Base-by-base conservation (phyloP, 495 filamentous ascomycete genomes). In the Aspergillus nanangensis region DNA sequence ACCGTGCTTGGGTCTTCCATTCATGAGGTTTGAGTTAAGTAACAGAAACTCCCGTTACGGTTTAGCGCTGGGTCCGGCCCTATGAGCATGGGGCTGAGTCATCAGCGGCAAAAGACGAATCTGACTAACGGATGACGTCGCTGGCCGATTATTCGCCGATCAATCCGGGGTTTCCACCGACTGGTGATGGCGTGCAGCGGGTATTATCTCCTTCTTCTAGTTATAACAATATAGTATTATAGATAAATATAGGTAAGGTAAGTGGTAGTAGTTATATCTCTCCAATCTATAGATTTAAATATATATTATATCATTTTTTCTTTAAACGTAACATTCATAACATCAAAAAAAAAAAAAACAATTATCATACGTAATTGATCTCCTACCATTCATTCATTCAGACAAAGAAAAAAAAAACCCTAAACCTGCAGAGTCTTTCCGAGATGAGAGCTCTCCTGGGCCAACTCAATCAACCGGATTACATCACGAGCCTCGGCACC, bases 391-490 rank as follows among this genome's bases (percentile, higher is more conserved):
- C n/a, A n/a, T n/a, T n/a, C n/a, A n/a, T n/a, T n/a, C n/a, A n/a
- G n/a, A n/a, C n/a, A n/a, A 35, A n/a, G 33, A 36, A 38, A 38
- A 38, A 47, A 48, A 54, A 44, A 2, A 40, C 7, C 3, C 24
- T 47, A 44, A 34, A 43, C 20, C 40, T 55, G 48, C 47, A 90
- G 48, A 21, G 86, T 84, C 61, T 72, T 79, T 15, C 84, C 82
- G 38, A 65, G 72, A 54, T 65, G 70, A 0, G 81, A 86, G 56
- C 86, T 90, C 67, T 88, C 74, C 51, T 71, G 73, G 20, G 80
- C 76, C 39, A 85, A 66, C 67, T 94, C 89, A 42, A 95, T 83
- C 51, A 95, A 68, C 39, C 76, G 73, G 48, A 95, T 75, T 13
- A 92, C 82, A 57, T 86, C 76, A 11, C 78, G 75, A 9, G 86